A percentile compares a stretch with the other conserved stretches of the same genome.
These are phyloP conservation scores for Dillenia suffruticosa DNA, from an alignment of 164 flowering plant species.

Conservation along the genomic window DNA sequence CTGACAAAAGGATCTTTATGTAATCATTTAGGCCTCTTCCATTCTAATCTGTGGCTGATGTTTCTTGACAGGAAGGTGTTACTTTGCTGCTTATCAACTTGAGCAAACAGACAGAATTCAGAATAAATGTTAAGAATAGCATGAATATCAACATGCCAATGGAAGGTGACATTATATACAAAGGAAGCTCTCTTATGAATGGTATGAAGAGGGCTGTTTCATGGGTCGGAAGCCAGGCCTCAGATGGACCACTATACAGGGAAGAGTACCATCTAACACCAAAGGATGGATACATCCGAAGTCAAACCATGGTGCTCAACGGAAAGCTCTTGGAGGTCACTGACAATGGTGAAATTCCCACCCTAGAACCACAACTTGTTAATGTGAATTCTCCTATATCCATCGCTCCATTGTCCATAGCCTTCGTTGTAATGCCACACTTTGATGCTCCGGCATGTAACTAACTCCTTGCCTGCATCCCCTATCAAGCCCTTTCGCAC, in stretches of 20 bases:
- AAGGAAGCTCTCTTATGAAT: constrained; percentile 26
- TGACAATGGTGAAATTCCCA: constrained; percentile 53
- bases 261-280: constrained; percentile 86
- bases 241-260: constrained; percentile 34
- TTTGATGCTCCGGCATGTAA: constrained; percentile 66
- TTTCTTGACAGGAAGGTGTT: constrained; percentile 52
- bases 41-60: background rate
- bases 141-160: constrained; percentile 13
- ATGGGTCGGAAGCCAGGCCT: constrained; percentile 57
- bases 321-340: constrained; percentile 53
- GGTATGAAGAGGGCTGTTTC: constrained; percentile 47
- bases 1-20: too few relatives aligned
- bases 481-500: background rate
- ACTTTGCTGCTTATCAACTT: constrained; percentile 78
- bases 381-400: constrained; percentile 37
- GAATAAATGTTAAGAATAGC: constrained; percentile 26
- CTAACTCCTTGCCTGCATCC: constrained; percentile 5
- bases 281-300: constrained; percentile 54
- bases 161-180: constrained; percentile 3
- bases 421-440: constrained; percentile 56
- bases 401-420: constrained; percentile 65
- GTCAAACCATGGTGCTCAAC: constrained; percentile 68
- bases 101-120: constrained; percentile 55
- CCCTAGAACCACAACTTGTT: constrained; percentile 35
- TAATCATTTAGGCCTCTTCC: too few relatives aligned